Base-by-base conservation (phyloP, 140 eudicot species). In the Oenanthe javanica region DNA sequence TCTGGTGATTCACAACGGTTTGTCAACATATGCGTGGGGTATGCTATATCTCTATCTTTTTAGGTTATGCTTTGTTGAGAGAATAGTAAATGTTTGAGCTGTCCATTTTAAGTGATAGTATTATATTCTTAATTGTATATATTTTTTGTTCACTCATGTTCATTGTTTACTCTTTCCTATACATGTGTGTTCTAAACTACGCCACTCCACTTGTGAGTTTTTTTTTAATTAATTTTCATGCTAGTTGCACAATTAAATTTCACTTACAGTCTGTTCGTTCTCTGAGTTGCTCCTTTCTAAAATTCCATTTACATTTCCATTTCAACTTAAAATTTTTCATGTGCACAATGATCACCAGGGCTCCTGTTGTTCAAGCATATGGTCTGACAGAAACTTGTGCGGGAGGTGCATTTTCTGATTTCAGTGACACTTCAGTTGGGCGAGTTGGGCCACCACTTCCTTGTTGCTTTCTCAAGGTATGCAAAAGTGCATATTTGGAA, bases 381-480 rank as follows among this genome's bases (percentile, higher is more conserved):
- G 99, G 99, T 54, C 83, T 95, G 84, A 95, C 99, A 19, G 99
- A 95, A 84, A 95, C 99, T 4, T 92, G 92, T 84, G 99, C 97
- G 51, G 99, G 97, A 74, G 99, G 92, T 86, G 91, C 99, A 43
- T 95, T 95, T 81, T 89, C 97, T 25, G 97, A 95, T 89, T 80
- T 79, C 72, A 97, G 91, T 86, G 99, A 95, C 83, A 46, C 67
- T 81, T 83, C 92, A 77, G 99, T 92, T 82, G 99, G 99, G 57
- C 99, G 99, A 79, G 97, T 92, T 81, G 99, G 99, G 69, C 99
- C 99, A 40, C 97, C 99, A 77, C 93, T 95, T 87, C 97, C 99
- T 80, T 92, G 97, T 83, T 86, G 86, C 79, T 95, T 89, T 80
- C 87, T 95, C 51, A 95, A 95, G 97, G 99, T 90, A 83, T 52